phyloP scores from a whole-genome alignment of 2,329 filamentous ascomycete species.

The Penicillium griseofulvum region DNA sequence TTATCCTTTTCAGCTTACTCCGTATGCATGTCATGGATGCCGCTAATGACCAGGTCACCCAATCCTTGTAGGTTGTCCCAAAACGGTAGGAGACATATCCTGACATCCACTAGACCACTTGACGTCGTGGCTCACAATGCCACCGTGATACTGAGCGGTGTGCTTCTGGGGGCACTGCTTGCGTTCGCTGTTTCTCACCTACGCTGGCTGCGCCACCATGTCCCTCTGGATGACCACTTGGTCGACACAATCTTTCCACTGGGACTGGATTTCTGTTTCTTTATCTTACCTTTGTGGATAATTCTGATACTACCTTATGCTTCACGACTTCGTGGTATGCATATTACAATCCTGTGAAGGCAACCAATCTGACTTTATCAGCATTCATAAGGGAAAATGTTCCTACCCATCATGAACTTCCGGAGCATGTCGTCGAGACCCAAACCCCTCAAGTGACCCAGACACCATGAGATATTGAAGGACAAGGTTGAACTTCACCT shows the following conservation, averaged over 20 bases:
- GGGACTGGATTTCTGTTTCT: background rate
- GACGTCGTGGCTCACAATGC: background rate
- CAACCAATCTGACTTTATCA: background rate
- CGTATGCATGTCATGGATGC: constrained; percentile 11
- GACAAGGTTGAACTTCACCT: background rate
- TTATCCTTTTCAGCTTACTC: background rate
- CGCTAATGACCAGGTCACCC: background rate
- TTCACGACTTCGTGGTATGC: background rate
- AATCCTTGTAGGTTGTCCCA: background rate
- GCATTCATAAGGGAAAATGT: background rate
- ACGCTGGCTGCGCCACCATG: background rate
- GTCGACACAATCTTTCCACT: background rate
- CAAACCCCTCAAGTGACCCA: background rate
- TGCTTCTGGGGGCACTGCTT: background rate
- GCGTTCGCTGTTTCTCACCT: background rate
- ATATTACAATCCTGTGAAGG: background rate
- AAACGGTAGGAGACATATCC: background rate
- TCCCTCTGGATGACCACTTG: background rate
- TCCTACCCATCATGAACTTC: no score
- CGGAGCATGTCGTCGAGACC: background rate
- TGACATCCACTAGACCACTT: background rate
- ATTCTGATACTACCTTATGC: background rate
- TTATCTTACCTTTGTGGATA: background rate
- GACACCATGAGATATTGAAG: background rate
- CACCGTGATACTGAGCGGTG: constrained; percentile 7